phyloP scores from a whole-genome alignment of 768 basidiomycete species.

The Mycena chlorophos region DNA sequence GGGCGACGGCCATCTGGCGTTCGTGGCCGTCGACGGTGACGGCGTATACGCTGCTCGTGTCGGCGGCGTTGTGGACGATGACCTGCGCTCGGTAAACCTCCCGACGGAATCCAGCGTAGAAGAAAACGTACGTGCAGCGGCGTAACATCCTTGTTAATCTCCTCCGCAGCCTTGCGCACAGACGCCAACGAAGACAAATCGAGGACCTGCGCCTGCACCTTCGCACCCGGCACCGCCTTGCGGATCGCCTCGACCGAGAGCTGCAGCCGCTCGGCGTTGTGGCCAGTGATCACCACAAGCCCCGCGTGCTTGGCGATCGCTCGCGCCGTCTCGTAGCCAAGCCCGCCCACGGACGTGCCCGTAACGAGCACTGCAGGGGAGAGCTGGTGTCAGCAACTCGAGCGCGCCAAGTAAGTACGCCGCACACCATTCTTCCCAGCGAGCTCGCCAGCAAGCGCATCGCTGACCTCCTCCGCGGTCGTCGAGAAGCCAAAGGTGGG shows the following conservation, averaged over 20 bases:
- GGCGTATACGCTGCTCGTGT: not conserved
- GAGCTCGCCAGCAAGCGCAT: not conserved
- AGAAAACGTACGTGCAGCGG: constrained; percentile 3
- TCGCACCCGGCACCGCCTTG: not conserved
- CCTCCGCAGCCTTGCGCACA: constrained; percentile 5
- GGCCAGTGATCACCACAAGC: constrained; percentile 7
- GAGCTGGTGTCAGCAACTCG: not conserved
- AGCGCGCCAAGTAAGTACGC: not conserved
- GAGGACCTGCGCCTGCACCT: not conserved
- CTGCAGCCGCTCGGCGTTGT: not conserved
- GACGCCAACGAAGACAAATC: constrained; percentile 4
- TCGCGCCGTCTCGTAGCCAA: not conserved
- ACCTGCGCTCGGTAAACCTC: not conserved
- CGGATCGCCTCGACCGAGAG: not conserved
- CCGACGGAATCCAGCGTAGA: not conserved
- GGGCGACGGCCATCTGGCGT: constrained; percentile 1
- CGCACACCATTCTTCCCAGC: not conserved
- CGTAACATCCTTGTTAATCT: constrained; percentile 4
- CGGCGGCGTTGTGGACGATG: constrained; percentile 11
- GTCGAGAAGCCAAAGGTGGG: not conserved
- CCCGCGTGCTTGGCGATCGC: constrained; percentile 5
- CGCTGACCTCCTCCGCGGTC: not conserved
- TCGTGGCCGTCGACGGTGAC: constrained; percentile 6
- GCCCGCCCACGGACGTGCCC: not conserved
- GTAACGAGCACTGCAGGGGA: constrained; percentile 7